Conservation (phyloP, 345 rosid genomes). For the Angophora floribunda region DNA sequence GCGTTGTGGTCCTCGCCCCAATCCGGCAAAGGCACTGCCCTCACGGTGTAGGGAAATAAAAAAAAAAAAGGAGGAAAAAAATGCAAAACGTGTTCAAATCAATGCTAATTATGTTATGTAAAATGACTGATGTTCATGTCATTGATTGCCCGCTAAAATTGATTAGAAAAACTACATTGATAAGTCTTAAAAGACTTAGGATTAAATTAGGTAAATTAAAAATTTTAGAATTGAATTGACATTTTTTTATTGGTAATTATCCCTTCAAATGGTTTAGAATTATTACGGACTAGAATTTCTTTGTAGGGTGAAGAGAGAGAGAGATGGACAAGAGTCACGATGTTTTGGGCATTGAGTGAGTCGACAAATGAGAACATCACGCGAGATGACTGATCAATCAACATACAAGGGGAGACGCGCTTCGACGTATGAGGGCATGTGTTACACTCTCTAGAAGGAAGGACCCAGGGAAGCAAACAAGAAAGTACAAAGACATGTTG, state of each 20-base stretch:
- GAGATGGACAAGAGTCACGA: not conserved
- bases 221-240: fast-evolving
- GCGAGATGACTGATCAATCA: not conserved
- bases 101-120: fast-evolving
- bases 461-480: not conserved
- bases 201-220: fast-evolving
- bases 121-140: fast-evolving
- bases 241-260: not conserved
- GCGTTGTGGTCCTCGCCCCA: not conserved
- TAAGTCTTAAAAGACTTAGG: fast-evolving
- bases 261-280: not conserved
- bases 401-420: not conserved
- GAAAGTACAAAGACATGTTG: not conserved
- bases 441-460: not conserved
- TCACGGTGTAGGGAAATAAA: no score
- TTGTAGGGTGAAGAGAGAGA: not conserved
- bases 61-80: no score
- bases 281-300: not conserved
- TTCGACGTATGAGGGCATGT: not conserved
- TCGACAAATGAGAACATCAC: not conserved
- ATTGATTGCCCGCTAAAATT: not conserved
- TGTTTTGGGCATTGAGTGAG: not conserved
- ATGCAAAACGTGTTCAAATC: not conserved
- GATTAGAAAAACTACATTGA: fast-evolving
- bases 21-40: no score